Evolutionary conservation across 441 rosid genomes (phyloP).

Genomic region (Bruguiera hainesii): DNA sequence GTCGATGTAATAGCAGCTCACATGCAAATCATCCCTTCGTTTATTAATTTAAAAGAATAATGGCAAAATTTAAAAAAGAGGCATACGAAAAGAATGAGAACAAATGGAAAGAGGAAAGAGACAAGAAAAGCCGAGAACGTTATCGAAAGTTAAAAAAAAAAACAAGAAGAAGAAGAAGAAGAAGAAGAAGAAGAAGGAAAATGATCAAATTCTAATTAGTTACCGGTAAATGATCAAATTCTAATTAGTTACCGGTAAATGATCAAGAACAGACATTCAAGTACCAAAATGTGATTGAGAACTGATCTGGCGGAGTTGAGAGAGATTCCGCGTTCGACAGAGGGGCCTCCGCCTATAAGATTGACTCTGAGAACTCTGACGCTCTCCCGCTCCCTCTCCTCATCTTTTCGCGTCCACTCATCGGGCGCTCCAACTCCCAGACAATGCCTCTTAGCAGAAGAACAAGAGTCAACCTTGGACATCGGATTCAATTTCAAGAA

Average conservation of each 20-base stretch:
- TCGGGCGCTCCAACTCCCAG: conserved; percentile 13
- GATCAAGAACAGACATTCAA: too few relatives aligned
- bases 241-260: too few relatives aligned
- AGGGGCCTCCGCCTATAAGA: conserved; percentile 81
- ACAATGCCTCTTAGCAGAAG: conserved; percentile 4
- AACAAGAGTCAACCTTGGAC: background rate
- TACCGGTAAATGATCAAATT: too few relatives aligned
- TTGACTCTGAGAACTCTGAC: conserved; percentile 63
- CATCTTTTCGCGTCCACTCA: conserved; percentile 21
- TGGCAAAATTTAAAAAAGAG: background rate
- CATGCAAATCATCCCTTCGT: conserved; percentile 77
- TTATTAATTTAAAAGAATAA: background rate
- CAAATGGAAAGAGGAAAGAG: background rate
- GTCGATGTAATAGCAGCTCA: conserved; percentile 54
- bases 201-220: too few relatives aligned
- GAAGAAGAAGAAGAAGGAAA: too few relatives aligned
- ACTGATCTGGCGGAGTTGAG: conserved; percentile 95
- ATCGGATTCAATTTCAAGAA: conserved; percentile 10
- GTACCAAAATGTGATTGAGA: conserved; percentile 86
- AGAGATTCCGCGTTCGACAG: conserved; percentile 52
- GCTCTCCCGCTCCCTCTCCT: conserved; percentile 14
- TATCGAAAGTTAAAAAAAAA: background rate
- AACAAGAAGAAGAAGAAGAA: too few relatives aligned
- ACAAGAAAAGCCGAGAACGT: too few relatives aligned
- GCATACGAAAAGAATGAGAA: background rate